Percentiles rank a stretch among this genome's conserved stretches.
phyloP scores from a whole-genome alignment of 345 rosid genomes.

The Salix suchowensis region DNA sequence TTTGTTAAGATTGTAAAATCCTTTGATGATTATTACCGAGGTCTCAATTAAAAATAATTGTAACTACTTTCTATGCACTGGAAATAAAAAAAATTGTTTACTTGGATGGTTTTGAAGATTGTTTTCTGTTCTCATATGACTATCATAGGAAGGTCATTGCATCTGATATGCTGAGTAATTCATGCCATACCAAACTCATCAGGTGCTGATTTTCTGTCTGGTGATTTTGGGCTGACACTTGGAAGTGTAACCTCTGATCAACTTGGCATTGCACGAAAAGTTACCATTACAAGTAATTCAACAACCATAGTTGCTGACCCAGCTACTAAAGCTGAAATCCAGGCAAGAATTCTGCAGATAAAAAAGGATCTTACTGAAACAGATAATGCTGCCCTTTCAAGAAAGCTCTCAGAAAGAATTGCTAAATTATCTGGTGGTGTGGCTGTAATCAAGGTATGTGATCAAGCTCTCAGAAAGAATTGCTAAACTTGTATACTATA shows the following conservation, averaged over 20 bases:
- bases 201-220: constrained; percentile 56
- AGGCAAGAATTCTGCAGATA: constrained; percentile 35
- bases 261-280: too few species aligned
- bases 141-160: background rate
- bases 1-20: background rate
- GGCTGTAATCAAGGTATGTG: constrained; percentile 78
- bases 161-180: background rate
- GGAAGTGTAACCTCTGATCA: too few species aligned
- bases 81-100: background rate
- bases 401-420: constrained; percentile 39
- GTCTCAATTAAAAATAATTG: background rate
- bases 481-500: background rate
- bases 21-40: background rate
- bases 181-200: constrained; percentile 15
- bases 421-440: constrained; percentile 66
- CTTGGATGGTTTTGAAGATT: background rate
- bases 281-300: too few species aligned
- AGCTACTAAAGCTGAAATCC: too few species aligned
- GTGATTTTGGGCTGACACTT: too few species aligned
- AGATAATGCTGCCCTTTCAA: too few species aligned
- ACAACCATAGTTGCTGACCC: too few species aligned
- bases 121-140: background rate
- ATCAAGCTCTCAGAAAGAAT: constrained; percentile 36
- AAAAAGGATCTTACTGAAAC: too few species aligned
- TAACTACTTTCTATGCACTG: background rate